Evolutionary conservation across 805 yeast species (phyloP).

Genomic region (Tetrapisispora nanseiensis): DNA sequence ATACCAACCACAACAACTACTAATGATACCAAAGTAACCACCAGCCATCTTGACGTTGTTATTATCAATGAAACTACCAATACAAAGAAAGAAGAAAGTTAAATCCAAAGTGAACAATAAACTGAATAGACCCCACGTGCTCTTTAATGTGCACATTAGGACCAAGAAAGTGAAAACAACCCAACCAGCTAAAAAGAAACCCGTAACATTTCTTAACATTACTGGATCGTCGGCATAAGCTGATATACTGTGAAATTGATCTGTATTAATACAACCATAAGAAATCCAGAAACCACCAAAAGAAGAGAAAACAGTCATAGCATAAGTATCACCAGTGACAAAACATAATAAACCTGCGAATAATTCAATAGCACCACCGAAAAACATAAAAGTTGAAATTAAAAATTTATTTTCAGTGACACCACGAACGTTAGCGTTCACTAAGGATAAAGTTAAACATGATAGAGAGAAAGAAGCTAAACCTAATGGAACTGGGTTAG

Average conservation of each 20-base stretch:
- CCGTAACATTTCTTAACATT: constrained; percentile 43
- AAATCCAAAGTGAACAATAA: constrained; percentile 44
- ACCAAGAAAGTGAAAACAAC: constrained; percentile 52
- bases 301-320: constrained; percentile 43
- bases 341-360: constrained; percentile 71
- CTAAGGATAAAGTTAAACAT: constrained; percentile 49
- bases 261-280: constrained; percentile 54
- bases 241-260: constrained; percentile 45
- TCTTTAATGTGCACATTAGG: constrained; percentile 46
- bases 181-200: constrained; percentile 55
- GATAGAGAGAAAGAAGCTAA: constrained; percentile 55
- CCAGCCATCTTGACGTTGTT: constrained; percentile 42
- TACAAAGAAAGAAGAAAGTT: constrained; percentile 42
- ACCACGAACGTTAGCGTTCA: constrained; percentile 60
- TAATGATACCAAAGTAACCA: constrained; percentile 49
- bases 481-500: constrained; percentile 72
- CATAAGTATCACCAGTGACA: constrained; percentile 67
- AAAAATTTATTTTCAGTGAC: constrained; percentile 50
- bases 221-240: constrained; percentile 38
- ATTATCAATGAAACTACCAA: constrained; percentile 44
- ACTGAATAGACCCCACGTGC: constrained; percentile 49
- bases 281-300: constrained; percentile 72
- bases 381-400: constrained; percentile 57
- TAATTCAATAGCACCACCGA: constrained; percentile 64
- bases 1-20: constrained; percentile 51